phyloP scores from a whole-genome alignment of 495 filamentous ascomycete species.

The Trichoderma reesei region DNA sequence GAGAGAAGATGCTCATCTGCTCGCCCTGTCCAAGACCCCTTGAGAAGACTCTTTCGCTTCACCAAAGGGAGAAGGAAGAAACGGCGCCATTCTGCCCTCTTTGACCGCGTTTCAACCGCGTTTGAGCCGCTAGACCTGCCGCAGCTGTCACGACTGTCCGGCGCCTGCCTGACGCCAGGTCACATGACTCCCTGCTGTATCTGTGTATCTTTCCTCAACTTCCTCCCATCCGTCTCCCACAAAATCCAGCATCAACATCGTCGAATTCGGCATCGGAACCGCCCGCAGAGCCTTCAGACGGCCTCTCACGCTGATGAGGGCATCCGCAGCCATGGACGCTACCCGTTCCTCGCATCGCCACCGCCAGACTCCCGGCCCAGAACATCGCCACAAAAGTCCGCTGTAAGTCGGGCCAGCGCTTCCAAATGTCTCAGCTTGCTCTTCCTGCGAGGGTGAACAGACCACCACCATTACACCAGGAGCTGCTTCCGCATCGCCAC shows the following conservation, averaged over 20 bases:
- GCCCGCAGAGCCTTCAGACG: too few species aligned
- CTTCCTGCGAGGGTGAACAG: neutral
- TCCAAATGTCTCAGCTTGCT: neutral
- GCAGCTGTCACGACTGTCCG: neutral
- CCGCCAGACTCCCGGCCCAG: neutral
- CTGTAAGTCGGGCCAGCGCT: neutral
- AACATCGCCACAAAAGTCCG: neutral
- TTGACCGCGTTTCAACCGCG: neutral
- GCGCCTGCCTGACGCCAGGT: conserved; percentile 7
- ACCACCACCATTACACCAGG: neutral
- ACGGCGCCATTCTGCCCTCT: too few species aligned
- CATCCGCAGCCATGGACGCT: neutral
- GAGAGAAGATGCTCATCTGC: neutral
- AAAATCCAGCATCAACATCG: neutral
- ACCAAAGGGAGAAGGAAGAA: too few species aligned
- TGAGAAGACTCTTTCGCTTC: too few species aligned
- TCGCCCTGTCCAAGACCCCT: neutral
- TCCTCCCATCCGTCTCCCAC: neutral
- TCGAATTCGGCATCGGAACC: too few species aligned
- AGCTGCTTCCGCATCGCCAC: too few species aligned
- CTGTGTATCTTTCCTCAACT: too few species aligned
- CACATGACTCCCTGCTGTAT: neutral
- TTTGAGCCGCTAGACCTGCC: neutral
- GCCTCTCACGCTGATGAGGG: neutral
- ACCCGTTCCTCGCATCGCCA: neutral